Evolutionary conservation across 805 yeast species (phyloP), one percentile per base, ranked within the genome.

Genomic region (Lipomyces yamanashiensis): DNA sequence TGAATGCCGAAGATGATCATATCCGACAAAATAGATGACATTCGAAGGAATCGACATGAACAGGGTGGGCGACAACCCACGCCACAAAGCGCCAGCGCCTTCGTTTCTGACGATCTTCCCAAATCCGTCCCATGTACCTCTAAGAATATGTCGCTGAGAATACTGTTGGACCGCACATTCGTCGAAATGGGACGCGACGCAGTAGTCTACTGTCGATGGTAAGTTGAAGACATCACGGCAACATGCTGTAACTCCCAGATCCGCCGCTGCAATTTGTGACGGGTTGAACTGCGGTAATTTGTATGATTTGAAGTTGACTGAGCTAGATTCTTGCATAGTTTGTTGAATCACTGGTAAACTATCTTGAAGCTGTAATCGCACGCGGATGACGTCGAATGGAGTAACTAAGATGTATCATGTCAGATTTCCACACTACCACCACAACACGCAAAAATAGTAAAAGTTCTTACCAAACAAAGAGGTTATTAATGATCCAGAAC

Each of bases 21-120:
- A 95, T 0, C 98, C 97, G 1, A 96, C 89, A 77, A 91, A 95
- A 75, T 95, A 95, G 6, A 95, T 92, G 64, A 95, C 89, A 70
- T 93, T 95, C 0, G 97, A 84, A 0, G 99, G 99, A 0, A 92
- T 82, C 0, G 97, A 90, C 96, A 95, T 95, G 15, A 73, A 50
- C 19, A 95, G 77, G 0, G 96, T 90, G 37, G 93, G 74, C 0
- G 93, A 84, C 8, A 95, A 80, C 0, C 99, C 99, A 59, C 98
- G 80, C 93, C 97, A 95, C 17, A 95, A 78, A 0, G 97, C 87
- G 0, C 80, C 55, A 0, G 85, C 34, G 0, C 99, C 99, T 75
- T 95, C 99, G 33, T 83, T 79, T 37, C 80, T 76, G 2, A 86
- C 82, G 50, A 93, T 92, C 49, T 83, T 82, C 1, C 77, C 68